Base-by-base conservation (phyloP, 495 filamentous ascomycete genomes). In the Penicillium taxi region DNA sequence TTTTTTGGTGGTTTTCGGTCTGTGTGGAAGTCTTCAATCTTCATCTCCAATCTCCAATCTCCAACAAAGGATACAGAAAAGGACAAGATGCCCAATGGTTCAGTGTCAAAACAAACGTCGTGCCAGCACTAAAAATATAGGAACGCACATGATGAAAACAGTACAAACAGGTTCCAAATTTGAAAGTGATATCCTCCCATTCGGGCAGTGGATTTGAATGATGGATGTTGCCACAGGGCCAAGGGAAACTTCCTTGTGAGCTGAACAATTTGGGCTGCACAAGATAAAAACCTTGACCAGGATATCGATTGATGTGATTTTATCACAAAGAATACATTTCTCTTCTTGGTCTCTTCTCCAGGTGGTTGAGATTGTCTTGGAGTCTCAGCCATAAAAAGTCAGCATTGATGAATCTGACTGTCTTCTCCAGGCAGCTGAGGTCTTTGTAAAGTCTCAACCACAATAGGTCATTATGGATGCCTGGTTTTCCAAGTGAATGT, bases 221-320 rank as follows among this genome's bases (percentile, higher is more conserved):
- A 8, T 6, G 7, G 18, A 12, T 9, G n/a, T 12, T 6, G 7
- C 27, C 27, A 24, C 19, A 28, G 37, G 28, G 19, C 27, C 37
- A 40, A 31, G 37, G 37, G 14, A 40, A 40, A 40, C 37, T 23
- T 32, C 37, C 27, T 25, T 14, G 31, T n/a, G n/a, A n/a, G n/a
- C n/a, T n/a, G n/a, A n/a, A 15, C 12, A 28, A 14, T 21, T 19
- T 40, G 26, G 23, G 28, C 32, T 23, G 15, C 9, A 28, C 27
- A 6, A 15, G 37, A 28, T 40, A 31, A 40, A 40, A 40, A 32
- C 37, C 37, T 31, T 40, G 37, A 20, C 37, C 37, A 26, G 37
- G 37, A 40, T 12, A n/a, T 6, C 19, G 5, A 4, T 12, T 20
- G 37, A 40, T 12, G 17, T 6, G 27, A 11, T 9, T 12, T 20